A percentile compares a stretch with the other conserved stretches of the same genome.
Conservation (phyloP, 805 yeast genomes). For the Candida ascalaphidarum region DNA sequence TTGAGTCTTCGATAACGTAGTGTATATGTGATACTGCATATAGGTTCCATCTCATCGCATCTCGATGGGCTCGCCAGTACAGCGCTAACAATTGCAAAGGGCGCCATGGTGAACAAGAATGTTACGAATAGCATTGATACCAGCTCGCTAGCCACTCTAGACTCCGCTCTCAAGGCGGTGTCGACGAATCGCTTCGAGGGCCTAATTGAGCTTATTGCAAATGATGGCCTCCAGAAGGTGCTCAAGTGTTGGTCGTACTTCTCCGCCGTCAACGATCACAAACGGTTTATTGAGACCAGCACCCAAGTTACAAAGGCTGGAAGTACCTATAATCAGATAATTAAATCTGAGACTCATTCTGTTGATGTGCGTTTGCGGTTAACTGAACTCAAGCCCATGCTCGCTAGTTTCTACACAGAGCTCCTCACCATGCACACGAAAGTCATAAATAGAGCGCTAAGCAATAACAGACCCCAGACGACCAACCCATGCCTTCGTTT, state of each 20-base stretch:
- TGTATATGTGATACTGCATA: too few species aligned
- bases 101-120: background rate
- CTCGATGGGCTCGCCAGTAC: background rate
- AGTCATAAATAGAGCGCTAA: conserved; percentile 60
- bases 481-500: conserved; percentile 58
- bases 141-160: conserved; percentile 6
- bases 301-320: background rate
- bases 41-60: too few species aligned
- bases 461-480: conserved; percentile 44
- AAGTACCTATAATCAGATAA: conserved; percentile 1
- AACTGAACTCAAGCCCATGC: conserved; percentile 9
- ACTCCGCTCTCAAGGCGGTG: conserved; percentile 7
- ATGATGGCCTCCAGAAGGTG: conserved; percentile 19
- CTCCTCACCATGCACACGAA: conserved; percentile 51
- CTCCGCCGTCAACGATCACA: conserved; percentile 43
- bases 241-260: conserved; percentile 34
- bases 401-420: conserved; percentile 36
- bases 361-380: conserved; percentile 1
- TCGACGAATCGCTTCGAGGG: conserved; percentile 6
- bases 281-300: conserved; percentile 30
- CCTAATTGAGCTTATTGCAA: conserved; percentile 19
- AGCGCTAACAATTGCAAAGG: background rate
- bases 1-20: too few species aligned
- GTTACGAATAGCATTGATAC: conserved; percentile 1
- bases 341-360: background rate